Conservation (phyloP, 805 yeast genomes). For the Tetrapisispora fleetii region DNA sequence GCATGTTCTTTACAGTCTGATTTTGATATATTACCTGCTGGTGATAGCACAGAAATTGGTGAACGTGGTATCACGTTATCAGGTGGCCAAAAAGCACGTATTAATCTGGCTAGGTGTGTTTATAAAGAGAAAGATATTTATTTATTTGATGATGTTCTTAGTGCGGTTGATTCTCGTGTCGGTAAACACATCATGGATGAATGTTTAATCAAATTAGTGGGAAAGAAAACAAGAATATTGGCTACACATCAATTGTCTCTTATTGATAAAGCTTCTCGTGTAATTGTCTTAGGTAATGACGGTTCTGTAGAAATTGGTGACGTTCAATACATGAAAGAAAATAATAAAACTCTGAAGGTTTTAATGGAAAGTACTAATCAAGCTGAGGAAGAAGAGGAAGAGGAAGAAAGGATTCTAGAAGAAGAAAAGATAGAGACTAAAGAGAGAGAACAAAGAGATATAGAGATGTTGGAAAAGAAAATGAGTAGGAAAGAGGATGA, state of each 20-base stretch:
- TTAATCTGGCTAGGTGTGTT: constrained; percentile 70
- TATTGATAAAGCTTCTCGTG: constrained; percentile 56
- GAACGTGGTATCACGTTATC: constrained; percentile 78
- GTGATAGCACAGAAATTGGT: constrained; percentile 73
- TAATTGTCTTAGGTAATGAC: constrained; percentile 53
- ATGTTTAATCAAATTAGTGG: constrained; percentile 53
- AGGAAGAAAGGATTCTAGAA: constrained; percentile 22
- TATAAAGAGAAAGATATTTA: constrained; percentile 60
- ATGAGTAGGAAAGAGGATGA: constrained; percentile 10
- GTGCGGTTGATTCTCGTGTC: constrained; percentile 82
- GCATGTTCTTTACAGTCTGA: constrained; percentile 64
- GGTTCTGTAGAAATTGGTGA: constrained; percentile 56
- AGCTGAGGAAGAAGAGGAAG: constrained; percentile 23
- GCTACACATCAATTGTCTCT: constrained; percentile 81
- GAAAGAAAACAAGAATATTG: constrained; percentile 53
- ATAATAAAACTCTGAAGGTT: constrained; percentile 39
- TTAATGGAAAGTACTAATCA: constrained; percentile 41
- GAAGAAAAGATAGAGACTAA: constrained; percentile 4
- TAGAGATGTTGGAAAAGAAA: constrained; percentile 13
- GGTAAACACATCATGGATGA: constrained; percentile 68
- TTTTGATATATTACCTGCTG: constrained; percentile 56
- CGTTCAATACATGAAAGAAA: constrained; percentile 38
- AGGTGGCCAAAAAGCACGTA: constrained; percentile 86
- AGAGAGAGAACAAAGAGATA: constrained; percentile 6
- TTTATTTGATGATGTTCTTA: constrained; percentile 66